Evolutionary conservation across 768 basidiomycete species (phyloP), one percentile per base, ranked within the genome.

Genomic region (Auriscalpium vulgare): DNA sequence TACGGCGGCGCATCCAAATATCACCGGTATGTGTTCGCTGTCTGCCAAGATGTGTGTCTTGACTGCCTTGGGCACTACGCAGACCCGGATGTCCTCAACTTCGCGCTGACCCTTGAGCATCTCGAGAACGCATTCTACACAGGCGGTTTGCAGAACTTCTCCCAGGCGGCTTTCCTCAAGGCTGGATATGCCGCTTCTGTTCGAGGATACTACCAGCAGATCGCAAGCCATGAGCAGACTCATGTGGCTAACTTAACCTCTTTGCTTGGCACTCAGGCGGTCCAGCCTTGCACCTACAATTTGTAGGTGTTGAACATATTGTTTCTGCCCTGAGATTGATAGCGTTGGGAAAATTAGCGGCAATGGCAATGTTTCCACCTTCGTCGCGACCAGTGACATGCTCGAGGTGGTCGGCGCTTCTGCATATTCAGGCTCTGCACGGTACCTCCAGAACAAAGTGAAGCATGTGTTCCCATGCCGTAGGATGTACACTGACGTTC

Each of bases 401-500:
- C 66, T 84, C 43, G 82, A 85, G 70, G 72, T 74, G 35, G 78
- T 87, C 45, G 75, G 74, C 10, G 73, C 76, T 4, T 75, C 79
- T 8, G 82, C 83, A 7, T 87, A 84, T 64, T 73, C 78, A 55
- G 87, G 86, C 14, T 78, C 78, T 1, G 70, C 78, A 2, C 69
- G 72, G 16, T 71, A 68, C 58, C 66, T 82, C 54, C 45, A 62
- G 19, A 65, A 71, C 57, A 62, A 76, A 67, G 70, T 47, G 2
- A 16, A 40, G 21, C 17, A 17, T 16, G 11, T 17, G 37, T 35
- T 4, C n/a, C 16, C 35, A 16, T 10, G 16, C 11, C 16, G 11
- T 19, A 4, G 14, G 16, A 17, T 23, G 79, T 37, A 6, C 16
- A 2, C 23, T 29, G 23, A 29, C 34, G 17, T 7, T 21, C 9